Evolutionary conservation across 78 protist species (phyloP), one percentile per base, ranked within the genome.

Genomic region (Trichosphaerium sp.): DNA sequence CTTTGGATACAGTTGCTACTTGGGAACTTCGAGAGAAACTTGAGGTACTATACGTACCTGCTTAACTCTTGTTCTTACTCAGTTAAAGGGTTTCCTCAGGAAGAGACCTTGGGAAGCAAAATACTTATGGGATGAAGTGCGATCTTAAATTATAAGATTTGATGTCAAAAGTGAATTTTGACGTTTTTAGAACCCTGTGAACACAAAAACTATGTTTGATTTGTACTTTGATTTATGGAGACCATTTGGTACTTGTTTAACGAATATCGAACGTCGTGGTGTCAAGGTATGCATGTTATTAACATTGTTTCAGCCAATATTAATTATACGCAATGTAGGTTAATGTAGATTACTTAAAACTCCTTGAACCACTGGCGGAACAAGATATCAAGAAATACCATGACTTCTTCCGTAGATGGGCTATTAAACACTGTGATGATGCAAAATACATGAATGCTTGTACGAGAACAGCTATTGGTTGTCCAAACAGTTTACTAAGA

Each of bases 231-330:
- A 29, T 8, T 25, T 41, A 55, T 78, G 81, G 84, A 18, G 77
- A 42, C 89, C 88, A 7, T 87, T 87, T n/a, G 92, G 84, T 2
- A 82, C 78, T 59, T 38, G 82, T 10, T 68, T 87, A 28, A 73
- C 85, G 15, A 73, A 76, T 39, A 87, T 87, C 71, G 92, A 87
- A 48, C 57, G 69, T 28, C 12, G 42, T 38, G 91, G 91, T 18
- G 39, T 78, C 57, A 59, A 57, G 43, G 73, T 82, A 6, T 79
- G 77, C 40, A 35, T 65, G 1, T n/a, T n/a, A n/a, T n/a, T n/a
- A n/a, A n/a, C n/a, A n/a, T n/a, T n/a, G n/a, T n/a, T n/a, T n/a
- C n/a, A n/a, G n/a, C n/a, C n/a, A n/a, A n/a, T 47, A 18, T 11
- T 47, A 76, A 47, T 75, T 82, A 29, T 48, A 65, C 51, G 51